Conservation (phyloP, 1,139 yeast species). For the Hanseniaspora sp. region DNA sequence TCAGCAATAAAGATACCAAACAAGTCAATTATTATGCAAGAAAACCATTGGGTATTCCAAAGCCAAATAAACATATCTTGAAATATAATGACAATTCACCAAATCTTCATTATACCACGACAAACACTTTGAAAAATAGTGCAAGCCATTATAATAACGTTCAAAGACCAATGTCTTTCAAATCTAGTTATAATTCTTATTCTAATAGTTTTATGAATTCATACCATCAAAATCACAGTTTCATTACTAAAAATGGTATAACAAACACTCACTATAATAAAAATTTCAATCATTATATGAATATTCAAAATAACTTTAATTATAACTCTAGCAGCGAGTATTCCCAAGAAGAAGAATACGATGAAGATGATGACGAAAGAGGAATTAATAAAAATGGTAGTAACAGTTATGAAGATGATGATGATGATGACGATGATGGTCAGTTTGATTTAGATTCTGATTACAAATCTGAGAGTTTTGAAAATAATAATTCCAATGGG, state of each 20-base stretch:
- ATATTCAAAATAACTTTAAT: neutral
- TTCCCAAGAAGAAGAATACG: conserved; percentile 19
- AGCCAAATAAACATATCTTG: conserved; percentile 35
- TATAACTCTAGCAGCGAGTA: neutral
- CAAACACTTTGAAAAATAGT: neutral
- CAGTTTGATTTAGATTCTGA: conserved; percentile 5
- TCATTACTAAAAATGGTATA: conserved; percentile 4
- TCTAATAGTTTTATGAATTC: neutral
- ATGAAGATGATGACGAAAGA: too few species aligned
- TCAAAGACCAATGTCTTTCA: conserved; percentile 7
- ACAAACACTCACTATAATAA: conserved; percentile 11
- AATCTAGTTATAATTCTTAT: conserved; percentile 4
- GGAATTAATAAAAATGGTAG: conserved; percentile 10
- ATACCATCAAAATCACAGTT: neutral
- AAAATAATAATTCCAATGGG: conserved; percentile 3
- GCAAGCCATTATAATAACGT: neutral
- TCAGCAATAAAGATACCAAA: neutral
- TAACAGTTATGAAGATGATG: conserved; percentile 1
- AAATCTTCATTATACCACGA: conserved; percentile 18
- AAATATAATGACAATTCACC: conserved; percentile 31
- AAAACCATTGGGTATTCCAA: conserved; percentile 55
- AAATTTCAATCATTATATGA: conserved; percentile 10
- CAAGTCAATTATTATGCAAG: conserved; percentile 38
- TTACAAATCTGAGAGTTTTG: neutral
- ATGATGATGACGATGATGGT: too few species aligned